Conservation (phyloP, 148 eudicot genomes). For the Diospyros lotus region DNA sequence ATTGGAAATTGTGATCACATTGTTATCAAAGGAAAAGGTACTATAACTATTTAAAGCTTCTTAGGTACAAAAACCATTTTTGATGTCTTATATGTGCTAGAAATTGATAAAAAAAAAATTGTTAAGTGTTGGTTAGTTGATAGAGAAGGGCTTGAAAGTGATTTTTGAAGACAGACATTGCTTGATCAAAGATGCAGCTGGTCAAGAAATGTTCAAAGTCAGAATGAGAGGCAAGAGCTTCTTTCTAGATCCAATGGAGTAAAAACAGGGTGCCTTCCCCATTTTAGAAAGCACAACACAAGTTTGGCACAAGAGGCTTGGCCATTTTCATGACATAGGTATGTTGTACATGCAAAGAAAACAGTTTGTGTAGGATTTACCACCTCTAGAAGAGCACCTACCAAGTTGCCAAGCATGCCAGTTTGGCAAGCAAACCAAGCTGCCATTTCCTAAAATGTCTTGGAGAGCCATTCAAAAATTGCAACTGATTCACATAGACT, state of each 20-base stretch:
- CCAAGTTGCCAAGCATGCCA: too few species aligned
- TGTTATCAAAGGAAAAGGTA: neutral
- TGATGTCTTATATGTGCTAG: neutral
- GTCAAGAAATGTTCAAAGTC: too few species aligned
- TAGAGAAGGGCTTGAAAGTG: too few species aligned
- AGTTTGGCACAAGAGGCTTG: constrained; percentile 12
- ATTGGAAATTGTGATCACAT: neutral
- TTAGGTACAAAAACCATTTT: neutral
- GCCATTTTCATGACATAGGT: neutral
- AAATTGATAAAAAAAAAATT: neutral
- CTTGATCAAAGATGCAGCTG: too few species aligned
- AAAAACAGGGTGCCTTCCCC: too few species aligned
- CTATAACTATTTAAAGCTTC: neutral
- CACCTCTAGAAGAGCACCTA: neutral
- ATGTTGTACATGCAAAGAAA: neutral
- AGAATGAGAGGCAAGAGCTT: too few species aligned
- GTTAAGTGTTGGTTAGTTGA: neutral
- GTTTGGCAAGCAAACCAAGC: neutral
- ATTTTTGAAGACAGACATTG: too few species aligned
- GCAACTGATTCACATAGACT: neutral
- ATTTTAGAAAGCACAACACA: too few species aligned
- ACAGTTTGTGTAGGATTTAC: neutral
- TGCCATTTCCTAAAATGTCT: constrained; percentile 6
- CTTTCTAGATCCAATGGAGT: too few species aligned
- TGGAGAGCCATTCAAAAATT: constrained; percentile 9